Evolutionary conservation across 169 alveolate species (phyloP).

Genomic region (Ichthyophthirius multifiliis): DNA sequence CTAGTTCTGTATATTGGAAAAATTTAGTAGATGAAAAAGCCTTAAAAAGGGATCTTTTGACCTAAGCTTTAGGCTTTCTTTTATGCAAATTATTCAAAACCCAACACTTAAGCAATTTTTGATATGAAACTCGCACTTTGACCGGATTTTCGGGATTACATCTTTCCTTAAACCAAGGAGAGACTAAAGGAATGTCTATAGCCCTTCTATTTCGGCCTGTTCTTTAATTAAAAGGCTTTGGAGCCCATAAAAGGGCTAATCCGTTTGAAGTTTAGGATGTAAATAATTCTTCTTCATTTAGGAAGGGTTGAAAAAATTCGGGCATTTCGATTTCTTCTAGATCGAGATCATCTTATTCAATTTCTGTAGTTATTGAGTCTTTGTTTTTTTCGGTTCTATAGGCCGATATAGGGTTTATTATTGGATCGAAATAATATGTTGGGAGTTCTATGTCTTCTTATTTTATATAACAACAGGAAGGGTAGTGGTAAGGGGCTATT

Average conservation of each 20-base stretch:
- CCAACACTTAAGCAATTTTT: slow-evolving; percentile 98
- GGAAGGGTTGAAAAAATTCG: slow-evolving; percentile 71
- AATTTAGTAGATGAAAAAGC: slow-evolving; percentile 97
- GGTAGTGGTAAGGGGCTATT: slow-evolving; percentile 90
- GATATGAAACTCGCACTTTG: slow-evolving; percentile 98
- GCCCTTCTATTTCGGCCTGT: slow-evolving; percentile 96
- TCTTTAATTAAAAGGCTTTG: slow-evolving; percentile 97
- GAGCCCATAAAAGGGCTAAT: slow-evolving; percentile 95
- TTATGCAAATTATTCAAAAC: slow-evolving; percentile 95
- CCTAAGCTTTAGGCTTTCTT: slow-evolving; percentile 92
- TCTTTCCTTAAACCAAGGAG: slow-evolving; percentile 98
- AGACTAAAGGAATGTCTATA: slow-evolving; percentile 96
- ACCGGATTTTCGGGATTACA: slow-evolving; percentile 98
- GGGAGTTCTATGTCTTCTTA: slow-evolving; percentile 93
- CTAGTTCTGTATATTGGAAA: slow-evolving; percentile 98
- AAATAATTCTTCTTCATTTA: slow-evolving; percentile 72
- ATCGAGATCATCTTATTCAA: slow-evolving; percentile 44
- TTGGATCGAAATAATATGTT: slow-evolving; percentile 96
- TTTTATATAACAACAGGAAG: slow-evolving; percentile 91
- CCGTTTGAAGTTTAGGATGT: slow-evolving; percentile 81
- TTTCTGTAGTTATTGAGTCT: slow-evolving; percentile 41
- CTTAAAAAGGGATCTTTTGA: slow-evolving; percentile 92
- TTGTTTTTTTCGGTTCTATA: slow-evolving; percentile 82
- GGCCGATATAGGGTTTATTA: slow-evolving; percentile 97
- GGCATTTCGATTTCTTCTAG: slow-evolving; percentile 50